These are phyloP conservation scores for Magnolia sinica DNA, from an alignment of 164 flowering plant genomes.

Conservation along the genomic window DNA sequence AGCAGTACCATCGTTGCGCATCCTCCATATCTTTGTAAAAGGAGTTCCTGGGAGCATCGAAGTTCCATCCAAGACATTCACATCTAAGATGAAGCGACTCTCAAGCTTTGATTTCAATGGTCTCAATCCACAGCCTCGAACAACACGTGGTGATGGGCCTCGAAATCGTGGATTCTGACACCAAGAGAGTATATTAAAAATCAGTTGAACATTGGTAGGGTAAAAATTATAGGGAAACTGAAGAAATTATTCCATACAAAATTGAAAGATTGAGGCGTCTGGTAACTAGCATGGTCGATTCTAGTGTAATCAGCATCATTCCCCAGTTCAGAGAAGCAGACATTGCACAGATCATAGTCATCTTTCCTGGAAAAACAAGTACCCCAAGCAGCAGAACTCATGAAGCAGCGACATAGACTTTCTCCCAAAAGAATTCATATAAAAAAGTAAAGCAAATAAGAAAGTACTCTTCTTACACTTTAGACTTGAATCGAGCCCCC, in stretches of 20 bases:
- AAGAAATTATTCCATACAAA: constrained; percentile 3
- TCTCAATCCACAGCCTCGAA: constrained; percentile 23
- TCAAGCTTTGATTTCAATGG: constrained; percentile 36
- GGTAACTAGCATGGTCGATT: constrained; percentile 53
- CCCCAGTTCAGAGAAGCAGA: constrained; percentile 65
- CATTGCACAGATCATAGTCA: constrained; percentile 77
- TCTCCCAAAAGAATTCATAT: not conserved
- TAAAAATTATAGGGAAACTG: not conserved
- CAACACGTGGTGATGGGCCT: constrained; percentile 15
- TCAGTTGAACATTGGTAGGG: not conserved
- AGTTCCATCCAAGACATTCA: constrained; percentile 73
- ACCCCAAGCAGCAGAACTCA: not conserved
- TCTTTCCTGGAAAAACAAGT: constrained; percentile 47
- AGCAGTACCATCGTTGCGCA: constrained; percentile 69
- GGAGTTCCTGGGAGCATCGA: constrained; percentile 55
- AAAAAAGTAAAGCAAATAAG: not conserved
- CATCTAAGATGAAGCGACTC: constrained; percentile 66
- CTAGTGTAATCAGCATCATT: constrained; percentile 59
- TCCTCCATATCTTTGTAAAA: constrained; percentile 89
- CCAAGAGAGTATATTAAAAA: not conserved
- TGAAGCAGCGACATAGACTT: not conserved
- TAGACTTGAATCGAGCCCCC: constrained; percentile 87
- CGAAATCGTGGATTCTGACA: constrained; percentile 20
- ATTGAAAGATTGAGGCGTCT: constrained; percentile 15
- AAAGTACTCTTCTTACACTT: constrained; percentile 54